Evolutionary conservation across 2,329 filamentous ascomycete species (phyloP).

Genomic region (Clarireedia paspali): DNA sequence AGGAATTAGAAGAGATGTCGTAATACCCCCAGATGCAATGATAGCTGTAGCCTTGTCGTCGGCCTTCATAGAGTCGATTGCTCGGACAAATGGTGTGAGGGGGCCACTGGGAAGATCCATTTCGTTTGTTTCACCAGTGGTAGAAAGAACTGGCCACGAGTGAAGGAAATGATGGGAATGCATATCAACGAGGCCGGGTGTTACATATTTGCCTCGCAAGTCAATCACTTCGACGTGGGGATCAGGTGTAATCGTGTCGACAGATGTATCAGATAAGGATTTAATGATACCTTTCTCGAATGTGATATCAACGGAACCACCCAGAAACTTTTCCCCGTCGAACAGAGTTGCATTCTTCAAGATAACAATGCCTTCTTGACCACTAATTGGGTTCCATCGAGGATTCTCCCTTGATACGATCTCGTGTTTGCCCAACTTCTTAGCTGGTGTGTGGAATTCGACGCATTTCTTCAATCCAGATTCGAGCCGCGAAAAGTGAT

Average conservation of each 20-base stretch:
- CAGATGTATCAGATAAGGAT: constrained; percentile 23
- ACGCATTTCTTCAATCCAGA: constrained; percentile 24
- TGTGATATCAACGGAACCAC: constrained; percentile 31
- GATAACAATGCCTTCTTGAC: constrained; percentile 32
- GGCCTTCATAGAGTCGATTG: constrained; percentile 35
- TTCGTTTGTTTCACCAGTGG: constrained; percentile 33
- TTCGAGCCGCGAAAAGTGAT: constrained; percentile 18
- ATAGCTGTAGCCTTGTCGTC: constrained; percentile 33
- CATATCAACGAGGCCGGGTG: constrained; percentile 39
- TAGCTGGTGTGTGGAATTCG: constrained; percentile 18
- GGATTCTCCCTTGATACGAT: constrained; percentile 30
- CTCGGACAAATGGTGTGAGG: constrained; percentile 33
- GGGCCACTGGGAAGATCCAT: constrained; percentile 28
- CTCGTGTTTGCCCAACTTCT: neutral
- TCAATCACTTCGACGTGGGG: constrained; percentile 23
- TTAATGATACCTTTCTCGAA: constrained; percentile 34
- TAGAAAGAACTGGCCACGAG: constrained; percentile 30
- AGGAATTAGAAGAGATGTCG: constrained; percentile 38
- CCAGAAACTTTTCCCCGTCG: constrained; percentile 33
- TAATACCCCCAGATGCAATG: constrained; percentile 38
- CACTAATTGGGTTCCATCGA: constrained; percentile 33
- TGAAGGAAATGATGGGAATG: constrained; percentile 36
- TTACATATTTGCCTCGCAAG: constrained; percentile 34
- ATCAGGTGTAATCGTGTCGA: constrained; percentile 9
- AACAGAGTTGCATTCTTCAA: constrained; percentile 37